Evolutionary conservation across 2,329 filamentous ascomycete genomes (phyloP).

Genomic region (Bipolaris bicolor): DNA sequence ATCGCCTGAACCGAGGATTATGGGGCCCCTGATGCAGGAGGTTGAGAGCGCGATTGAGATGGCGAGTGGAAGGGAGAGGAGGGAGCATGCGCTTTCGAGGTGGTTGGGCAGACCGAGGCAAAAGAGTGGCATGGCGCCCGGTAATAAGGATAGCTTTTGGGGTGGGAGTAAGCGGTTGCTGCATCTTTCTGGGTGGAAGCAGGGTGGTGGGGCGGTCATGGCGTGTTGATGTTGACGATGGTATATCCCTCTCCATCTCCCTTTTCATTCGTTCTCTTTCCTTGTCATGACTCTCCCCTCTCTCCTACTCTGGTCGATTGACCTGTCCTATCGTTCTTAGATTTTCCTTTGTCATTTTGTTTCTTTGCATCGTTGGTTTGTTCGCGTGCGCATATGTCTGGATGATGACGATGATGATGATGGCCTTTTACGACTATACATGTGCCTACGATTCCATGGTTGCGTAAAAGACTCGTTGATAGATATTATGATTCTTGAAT

Average conservation of each 20-base stretch:
- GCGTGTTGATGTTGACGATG: conserved; percentile 3
- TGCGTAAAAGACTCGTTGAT: neutral
- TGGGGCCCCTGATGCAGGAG: conserved; percentile 45
- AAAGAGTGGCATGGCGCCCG: conserved; percentile 6
- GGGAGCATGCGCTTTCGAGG: conserved; percentile 35
- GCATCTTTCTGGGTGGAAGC: conserved; percentile 14
- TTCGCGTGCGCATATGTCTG: neutral
- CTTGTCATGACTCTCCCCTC: neutral
- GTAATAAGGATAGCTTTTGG: conserved; percentile 42
- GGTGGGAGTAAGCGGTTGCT: conserved; percentile 30
- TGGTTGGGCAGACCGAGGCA: conserved; percentile 40
- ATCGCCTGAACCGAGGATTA: conserved; percentile 38
- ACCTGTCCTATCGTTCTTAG: conserved; percentile 5
- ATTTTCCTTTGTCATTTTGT: neutral
- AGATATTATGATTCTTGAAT: conserved; percentile 2
- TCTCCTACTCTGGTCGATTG: neutral
- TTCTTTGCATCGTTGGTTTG: no score
- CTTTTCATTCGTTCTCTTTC: neutral
- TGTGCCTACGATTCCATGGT: conserved; percentile 4
- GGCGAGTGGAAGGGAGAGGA: conserved; percentile 24
- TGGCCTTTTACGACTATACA: neutral
- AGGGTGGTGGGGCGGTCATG: conserved; percentile 4
- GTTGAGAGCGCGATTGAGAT: conserved; percentile 37
- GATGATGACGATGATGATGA: conserved; percentile 6
- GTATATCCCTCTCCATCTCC: neutral